phyloP scores from a whole-genome alignment of 768 basidiomycete species.

The Lactifluus volemus region DNA sequence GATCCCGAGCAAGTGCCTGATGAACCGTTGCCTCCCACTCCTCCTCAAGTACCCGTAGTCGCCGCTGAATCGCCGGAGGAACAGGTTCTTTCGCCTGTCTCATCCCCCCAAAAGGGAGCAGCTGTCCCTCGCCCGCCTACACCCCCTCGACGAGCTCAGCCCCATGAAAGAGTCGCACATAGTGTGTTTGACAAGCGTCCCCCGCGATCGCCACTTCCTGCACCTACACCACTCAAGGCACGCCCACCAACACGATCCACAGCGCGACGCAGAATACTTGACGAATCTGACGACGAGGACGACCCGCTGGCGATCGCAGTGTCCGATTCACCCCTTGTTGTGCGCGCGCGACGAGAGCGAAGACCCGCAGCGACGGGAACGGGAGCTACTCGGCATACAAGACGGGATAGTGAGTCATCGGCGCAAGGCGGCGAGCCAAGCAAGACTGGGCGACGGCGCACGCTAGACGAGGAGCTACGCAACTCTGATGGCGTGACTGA shows the following conservation, averaged over 20 bases:
- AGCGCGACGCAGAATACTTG: not conserved
- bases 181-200: slow-evolving; percentile 49
- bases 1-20: slow-evolving; percentile 14
- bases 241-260: slow-evolving; percentile 43
- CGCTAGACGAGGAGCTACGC: slow-evolving; percentile 61
- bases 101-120: not conserved
- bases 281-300: slow-evolving; percentile 1
- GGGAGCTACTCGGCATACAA: not conserved
- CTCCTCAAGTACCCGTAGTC: slow-evolving; percentile 14
- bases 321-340: slow-evolving; percentile 1
- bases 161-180: not conserved
- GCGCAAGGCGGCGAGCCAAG: slow-evolving; percentile 10
- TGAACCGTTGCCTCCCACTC: slow-evolving; percentile 10
- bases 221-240: slow-evolving; percentile 42
- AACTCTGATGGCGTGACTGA: slow-evolving; percentile 31
- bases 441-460: slow-evolving; percentile 35
- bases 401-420: not conserved
- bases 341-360: not conserved
- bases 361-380: not conserved
- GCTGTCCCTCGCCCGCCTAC: slow-evolving; percentile 1
- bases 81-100: not conserved
- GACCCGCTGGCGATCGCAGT: slow-evolving; percentile 8
- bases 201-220: slow-evolving; percentile 56
- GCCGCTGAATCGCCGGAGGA: not conserved
- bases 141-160: not conserved